Evolutionary conservation across 495 filamentous ascomycete genomes (phyloP).

Genomic region (Aspergillus avenaceus): DNA sequence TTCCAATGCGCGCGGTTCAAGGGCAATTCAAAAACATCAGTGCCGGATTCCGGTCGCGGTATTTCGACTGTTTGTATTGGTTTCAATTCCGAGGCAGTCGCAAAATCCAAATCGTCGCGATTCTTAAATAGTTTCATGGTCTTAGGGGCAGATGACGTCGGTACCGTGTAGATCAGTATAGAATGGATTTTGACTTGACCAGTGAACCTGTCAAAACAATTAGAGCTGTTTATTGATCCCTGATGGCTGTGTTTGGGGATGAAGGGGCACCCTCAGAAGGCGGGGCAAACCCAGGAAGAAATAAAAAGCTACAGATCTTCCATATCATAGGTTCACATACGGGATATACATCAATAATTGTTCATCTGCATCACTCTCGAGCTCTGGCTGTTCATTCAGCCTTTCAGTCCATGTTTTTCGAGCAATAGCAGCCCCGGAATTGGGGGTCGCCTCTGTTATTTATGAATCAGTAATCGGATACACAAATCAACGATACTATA

Average conservation of each 20-base stretch:
- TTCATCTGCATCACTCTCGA: slow-evolving; percentile 85
- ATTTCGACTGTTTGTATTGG: slow-evolving; percentile 78
- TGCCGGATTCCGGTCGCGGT: slow-evolving; percentile 56
- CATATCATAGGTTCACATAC: slow-evolving; percentile 47
- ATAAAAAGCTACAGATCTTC: slow-evolving; percentile 1
- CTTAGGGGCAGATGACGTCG: slow-evolving; percentile 65
- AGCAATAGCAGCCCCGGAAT: slow-evolving; percentile 70
- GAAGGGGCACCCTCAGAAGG: not conserved
- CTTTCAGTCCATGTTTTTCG: slow-evolving; percentile 88
- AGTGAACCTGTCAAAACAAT: slow-evolving; percentile 64
- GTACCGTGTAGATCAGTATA: slow-evolving; percentile 75
- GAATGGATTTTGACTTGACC: slow-evolving; percentile 90
- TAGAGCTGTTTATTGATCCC: not conserved
- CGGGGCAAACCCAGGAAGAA: slow-evolving; percentile 13
- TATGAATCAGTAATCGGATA: slow-evolving; percentile 12
- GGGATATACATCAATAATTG: slow-evolving; percentile 89
- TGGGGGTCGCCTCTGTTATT: slow-evolving; percentile 48
- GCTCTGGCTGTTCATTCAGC: slow-evolving; percentile 62
- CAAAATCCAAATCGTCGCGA: slow-evolving; percentile 81
- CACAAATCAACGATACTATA: too few species aligned
- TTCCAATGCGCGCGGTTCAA: slow-evolving; percentile 88
- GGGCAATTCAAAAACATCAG: slow-evolving; percentile 78
- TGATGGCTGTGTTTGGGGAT: not conserved
- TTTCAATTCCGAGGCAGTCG: slow-evolving; percentile 58
- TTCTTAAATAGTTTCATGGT: slow-evolving; percentile 85